Evolutionary conservation across 73 alveolate genomes (phyloP).

Genomic region (Blepharisma stoltei): DNA sequence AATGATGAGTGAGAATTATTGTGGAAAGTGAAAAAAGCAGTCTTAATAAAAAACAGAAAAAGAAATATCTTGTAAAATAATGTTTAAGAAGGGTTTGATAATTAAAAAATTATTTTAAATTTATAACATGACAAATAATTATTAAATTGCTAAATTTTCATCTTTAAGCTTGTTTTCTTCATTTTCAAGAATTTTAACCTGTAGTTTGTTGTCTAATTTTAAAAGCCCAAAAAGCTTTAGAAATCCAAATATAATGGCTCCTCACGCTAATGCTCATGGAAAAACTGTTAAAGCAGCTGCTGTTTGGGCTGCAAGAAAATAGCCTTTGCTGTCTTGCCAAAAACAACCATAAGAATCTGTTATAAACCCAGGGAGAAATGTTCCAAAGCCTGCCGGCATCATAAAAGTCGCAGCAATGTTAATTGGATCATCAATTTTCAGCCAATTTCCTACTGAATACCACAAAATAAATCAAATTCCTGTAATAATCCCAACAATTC

Average conservation of each 20-base stretch:
- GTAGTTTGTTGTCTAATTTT: background rate
- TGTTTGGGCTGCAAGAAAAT: conserved; percentile 9
- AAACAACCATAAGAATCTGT: background rate
- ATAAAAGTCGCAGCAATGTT: conserved; percentile 7
- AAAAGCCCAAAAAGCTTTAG: background rate
- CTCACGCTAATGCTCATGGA: background rate
- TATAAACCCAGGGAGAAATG: conserved; percentile 5
- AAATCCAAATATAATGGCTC: background rate
- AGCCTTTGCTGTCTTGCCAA: conserved; percentile 7
- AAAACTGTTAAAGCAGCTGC: background rate
- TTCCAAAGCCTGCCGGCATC: conserved; percentile 10
- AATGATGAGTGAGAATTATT: too few species aligned
- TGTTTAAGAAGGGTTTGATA: too few species aligned
- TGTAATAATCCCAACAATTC: background rate
- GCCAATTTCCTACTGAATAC: background rate
- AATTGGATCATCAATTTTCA: conserved; percentile 8
- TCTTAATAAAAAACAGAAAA: too few species aligned
- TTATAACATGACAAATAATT: too few species aligned
- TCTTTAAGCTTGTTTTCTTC: too few species aligned
- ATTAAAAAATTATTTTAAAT: too few species aligned
- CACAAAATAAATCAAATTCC: background rate
- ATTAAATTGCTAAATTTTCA: too few species aligned
- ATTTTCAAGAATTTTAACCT: too few species aligned
- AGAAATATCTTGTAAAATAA: too few species aligned
- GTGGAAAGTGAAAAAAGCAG: too few species aligned